phyloP scores from a whole-genome alignment of 371 early-diverging fungal species.

The Syncephalastrum racemosum region DNA sequence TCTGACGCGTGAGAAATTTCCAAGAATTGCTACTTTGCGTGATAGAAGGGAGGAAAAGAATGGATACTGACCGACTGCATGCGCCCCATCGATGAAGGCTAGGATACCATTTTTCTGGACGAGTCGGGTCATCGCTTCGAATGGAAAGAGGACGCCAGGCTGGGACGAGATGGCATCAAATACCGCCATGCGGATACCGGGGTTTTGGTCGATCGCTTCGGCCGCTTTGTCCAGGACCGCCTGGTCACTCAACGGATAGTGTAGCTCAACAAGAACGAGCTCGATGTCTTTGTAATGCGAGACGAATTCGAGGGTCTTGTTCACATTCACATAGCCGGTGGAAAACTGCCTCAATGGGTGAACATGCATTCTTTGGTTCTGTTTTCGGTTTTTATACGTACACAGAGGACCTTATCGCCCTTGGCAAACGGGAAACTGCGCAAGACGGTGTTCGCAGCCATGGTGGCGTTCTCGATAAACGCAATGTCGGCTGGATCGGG shows the following conservation, averaged over 20 bases:
- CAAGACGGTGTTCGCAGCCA: slow-evolving; percentile 36
- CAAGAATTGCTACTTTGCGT: too few species aligned
- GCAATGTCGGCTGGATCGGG: slow-evolving; percentile 35
- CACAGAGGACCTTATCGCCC: slow-evolving; percentile 41
- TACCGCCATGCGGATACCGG: slow-evolving; percentile 46
- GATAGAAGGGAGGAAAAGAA: too few species aligned
- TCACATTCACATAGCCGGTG: slow-evolving; percentile 45
- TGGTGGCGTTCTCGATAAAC: slow-evolving; percentile 42
- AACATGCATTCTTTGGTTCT: too few species aligned
- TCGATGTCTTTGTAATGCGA: slow-evolving; percentile 15
- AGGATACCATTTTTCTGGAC: slow-evolving; percentile 51
- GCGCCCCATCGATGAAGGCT: slow-evolving; percentile 71
- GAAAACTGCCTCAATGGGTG: slow-evolving; percentile 11
- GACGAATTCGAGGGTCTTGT: too few species aligned
- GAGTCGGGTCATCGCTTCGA: slow-evolving; percentile 47
- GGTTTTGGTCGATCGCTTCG: slow-evolving; percentile 18
- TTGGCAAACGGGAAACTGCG: slow-evolving; percentile 37
- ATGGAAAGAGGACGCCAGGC: slow-evolving; percentile 59
- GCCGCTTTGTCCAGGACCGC: slow-evolving; percentile 27
- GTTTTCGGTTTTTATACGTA: slow-evolving; percentile 12
- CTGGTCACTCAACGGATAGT: slow-evolving; percentile 31
- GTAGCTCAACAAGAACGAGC: slow-evolving; percentile 28
- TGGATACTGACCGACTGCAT: slow-evolving; percentile 49
- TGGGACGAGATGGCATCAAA: slow-evolving; percentile 59
- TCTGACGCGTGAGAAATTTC: too few species aligned